Base-by-base conservation (phyloP, 2,329 filamentous ascomycete species). In the Fusarium sp. region DNA sequence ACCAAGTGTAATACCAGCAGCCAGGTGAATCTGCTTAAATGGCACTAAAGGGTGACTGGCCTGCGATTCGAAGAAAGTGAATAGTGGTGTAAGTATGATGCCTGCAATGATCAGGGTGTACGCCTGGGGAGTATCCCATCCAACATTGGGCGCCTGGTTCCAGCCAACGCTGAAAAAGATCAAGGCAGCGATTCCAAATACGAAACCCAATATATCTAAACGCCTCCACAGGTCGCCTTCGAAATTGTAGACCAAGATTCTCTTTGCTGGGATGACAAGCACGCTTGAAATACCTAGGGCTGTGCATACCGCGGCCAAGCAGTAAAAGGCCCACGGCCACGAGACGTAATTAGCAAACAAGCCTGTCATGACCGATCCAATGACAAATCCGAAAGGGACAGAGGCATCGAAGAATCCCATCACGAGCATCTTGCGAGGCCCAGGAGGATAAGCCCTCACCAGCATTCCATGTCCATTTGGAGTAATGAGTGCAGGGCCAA, bases 271-370 rank as follows among this genome's bases (percentile, higher is more conserved):
- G 18, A 79, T 58, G 7, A 77, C 62, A 55, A 79, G 67, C 44
- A 76, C 36, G 54, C 77, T 73, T n/a, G 75, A 60, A 18, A 70
- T 57, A 4, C 73, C 74, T 8, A 77, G 42, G 3, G 75, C 76
- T 9, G 74, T 44, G 24, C 72, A 78, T 38, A 78, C 75, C 2
- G 73, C 52, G 15, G 74, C 55, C 34, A 76, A 26, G 30, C 67
- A 72, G 48, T 78, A 78, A 42, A 78, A 78, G 2, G 66, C 76
- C 77, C 77, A 78, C 3, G 75, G 65, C 77, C 77, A 78, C 28
- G 73, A 77, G 13, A 58, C 62, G 38, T 75, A 77, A 26, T 66
- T 59, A 15, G 69, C 70, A 47, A 78, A 76, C 18, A 78, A 70
- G 3, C 75, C 73, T 8, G 77, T 63, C 73, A 78, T 77, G 58